Base-by-base conservation (phyloP, 1,284 basidiomycete genomes). In the Hymenochaete sp. region DNA sequence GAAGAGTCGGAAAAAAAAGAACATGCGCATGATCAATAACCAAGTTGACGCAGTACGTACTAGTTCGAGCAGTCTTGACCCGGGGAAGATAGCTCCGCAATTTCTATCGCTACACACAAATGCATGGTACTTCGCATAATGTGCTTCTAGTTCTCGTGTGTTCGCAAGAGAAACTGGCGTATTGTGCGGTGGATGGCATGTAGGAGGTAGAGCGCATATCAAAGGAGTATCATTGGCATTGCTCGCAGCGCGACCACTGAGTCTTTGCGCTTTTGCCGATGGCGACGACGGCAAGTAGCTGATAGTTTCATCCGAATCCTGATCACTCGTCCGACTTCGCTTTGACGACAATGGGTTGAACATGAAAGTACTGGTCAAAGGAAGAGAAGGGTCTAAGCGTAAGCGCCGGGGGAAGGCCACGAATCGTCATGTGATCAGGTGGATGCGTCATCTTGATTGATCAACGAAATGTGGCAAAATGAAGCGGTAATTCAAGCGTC, bases 41-140 rank as follows among this genome's bases (percentile, higher is more conserved):
- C 27, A 9, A 31, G 14, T 27, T n/a, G 11, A 13, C 4, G n/a
- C 10, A 38, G 25, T 42, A 70, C 87, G 65, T 59, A 90, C 88
- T 63, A 93, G 59, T 51, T 84, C 77, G 24, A 93, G 61, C 16
- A 93, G 60, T 47, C 80, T 67, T 38, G 76, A 79, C 56, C 90
- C 85, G 1, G 91, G 91, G 58, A 93, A 95, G n/a, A 92, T 83
- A 59, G 79, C 79, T 11, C 75, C 73, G 64, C 91, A 93, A 2
- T 71, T 66, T 16, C 59, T 58, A 47, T 73, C 68, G 56, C 75
- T 79, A 59, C 91, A 93, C 1, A 91, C 80, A 65, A 86, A 82
- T 0, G 84, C 79, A 61, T 95, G 91, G 58, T 82, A 85, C 18
- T 68, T 81, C 1, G 77, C 78, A 61, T 93, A 89, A 64, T 93